phyloP scores from a whole-genome alignment of 2,329 filamentous ascomycete genomes.

The Alternaria angustiovoidea region DNA sequence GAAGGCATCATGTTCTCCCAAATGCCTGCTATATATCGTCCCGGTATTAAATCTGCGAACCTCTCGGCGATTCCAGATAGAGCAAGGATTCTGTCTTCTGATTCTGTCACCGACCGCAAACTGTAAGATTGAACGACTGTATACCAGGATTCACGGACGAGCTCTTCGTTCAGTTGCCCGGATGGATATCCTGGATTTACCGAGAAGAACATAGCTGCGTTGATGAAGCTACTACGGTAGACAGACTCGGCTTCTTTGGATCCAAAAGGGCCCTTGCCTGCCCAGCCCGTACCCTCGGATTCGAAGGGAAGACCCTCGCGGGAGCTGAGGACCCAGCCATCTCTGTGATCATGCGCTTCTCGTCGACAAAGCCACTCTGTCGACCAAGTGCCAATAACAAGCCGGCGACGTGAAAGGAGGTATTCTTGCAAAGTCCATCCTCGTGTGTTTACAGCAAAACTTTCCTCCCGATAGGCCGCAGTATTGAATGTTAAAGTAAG shows the following conservation, averaged over 20 bases:
- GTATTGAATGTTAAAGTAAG: no score
- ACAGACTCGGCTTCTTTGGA: neutral
- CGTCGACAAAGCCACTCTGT: neutral
- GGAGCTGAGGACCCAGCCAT: accelerated
- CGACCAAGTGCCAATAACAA: neutral
- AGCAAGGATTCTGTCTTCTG: neutral
- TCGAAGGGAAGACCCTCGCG: no score
- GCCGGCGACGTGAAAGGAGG: neutral
- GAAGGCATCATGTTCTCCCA: neutral
- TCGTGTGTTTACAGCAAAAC: neutral
- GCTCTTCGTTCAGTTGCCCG: accelerated
- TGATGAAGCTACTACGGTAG: neutral
- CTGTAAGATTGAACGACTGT: neutral
- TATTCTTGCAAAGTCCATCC: neutral
- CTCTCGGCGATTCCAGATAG: neutral
- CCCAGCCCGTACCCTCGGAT: accelerated
- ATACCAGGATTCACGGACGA: accelerated
- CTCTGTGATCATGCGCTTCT: accelerated
- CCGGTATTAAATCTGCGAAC: accelerated
- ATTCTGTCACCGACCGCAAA: neutral
- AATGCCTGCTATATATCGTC: neutral
- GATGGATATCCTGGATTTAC: neutral
- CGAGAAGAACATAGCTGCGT: neutral
- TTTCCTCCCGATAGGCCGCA: no score
- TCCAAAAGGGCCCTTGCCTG: accelerated